Base-by-base conservation (phyloP, 2,329 filamentous ascomycete species). In the Phyllosticta ampelicida region DNA sequence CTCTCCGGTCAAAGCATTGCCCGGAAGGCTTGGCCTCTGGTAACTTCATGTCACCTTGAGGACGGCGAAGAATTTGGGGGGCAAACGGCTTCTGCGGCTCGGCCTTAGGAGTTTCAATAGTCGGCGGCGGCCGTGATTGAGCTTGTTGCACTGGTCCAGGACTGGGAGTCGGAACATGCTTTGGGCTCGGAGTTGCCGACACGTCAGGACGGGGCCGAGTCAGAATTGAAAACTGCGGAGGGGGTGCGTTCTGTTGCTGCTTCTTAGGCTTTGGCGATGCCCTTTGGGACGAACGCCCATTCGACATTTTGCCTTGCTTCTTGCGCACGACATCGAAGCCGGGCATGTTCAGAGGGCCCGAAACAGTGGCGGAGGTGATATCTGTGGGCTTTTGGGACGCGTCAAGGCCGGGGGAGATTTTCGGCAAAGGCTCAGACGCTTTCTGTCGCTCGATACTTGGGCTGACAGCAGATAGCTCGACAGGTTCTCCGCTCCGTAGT, bases 381-480 rank as follows among this genome's bases (percentile, higher is more conserved):
- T 53, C 55, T 13, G 50, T 51, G 4, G 51, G 28, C 57, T 67
- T 66, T 8, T 29, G 54, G 13, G 55, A 28, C 9, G 53, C 1
- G 36, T 36, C 30, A n/a, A 44, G 50, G 20, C 23, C 18, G 11
- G 36, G 29, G 21, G n/a, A 28, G 36, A 23, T 2, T 30, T 13
- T 18, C 51, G 10, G 49, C 49, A 28, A 30, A 48, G 30, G 16
- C n/a, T 57, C 30, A 8, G 30, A 51, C 23, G 53, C 36, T 8
- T 50, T 51, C 20, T 52, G 55, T 5, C 52, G 55, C 10, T 52
- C 51, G 9, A 56, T 50, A 19, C 55, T 60, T 6, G 74, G 71
- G 1, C 67, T 69, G n/a, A 74, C 71, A 18, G 74, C 76, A 44
- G 75, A 73, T 18, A 80, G 63, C 62, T 80, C 77, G 9, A 68